phyloP scores from a whole-genome alignment of 805 yeast species.

The Candida saitoana region DNA sequence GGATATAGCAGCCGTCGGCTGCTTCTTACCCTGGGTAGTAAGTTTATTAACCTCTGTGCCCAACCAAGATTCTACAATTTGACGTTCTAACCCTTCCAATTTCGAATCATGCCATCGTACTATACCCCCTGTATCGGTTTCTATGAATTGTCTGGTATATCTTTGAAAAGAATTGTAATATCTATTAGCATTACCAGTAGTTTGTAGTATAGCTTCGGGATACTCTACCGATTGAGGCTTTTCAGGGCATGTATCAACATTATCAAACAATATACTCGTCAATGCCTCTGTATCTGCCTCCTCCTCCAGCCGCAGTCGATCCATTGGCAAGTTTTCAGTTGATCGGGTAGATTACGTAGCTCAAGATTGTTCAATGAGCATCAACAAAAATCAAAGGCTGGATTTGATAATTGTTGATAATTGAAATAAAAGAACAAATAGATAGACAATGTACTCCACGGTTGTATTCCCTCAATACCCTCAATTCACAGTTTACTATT shows the following conservation, averaged over 20 bases:
- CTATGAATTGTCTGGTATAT: conserved; percentile 30
- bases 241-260: not conserved
- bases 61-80: conserved; percentile 22
- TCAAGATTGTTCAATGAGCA: conserved; percentile 1
- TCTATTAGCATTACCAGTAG: conserved; percentile 23
- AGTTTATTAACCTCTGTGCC: conserved; percentile 10
- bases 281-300: conserved; percentile 3
- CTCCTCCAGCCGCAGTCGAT: not conserved
- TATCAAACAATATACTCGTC: conserved; percentile 7
- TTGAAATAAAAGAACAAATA: too few relatives aligned
- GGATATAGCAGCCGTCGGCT: conserved; percentile 5
- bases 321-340: too few relatives aligned
- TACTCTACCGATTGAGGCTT: conserved; percentile 11
- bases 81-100: conserved; percentile 18
- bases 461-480: conserved; percentile 46
- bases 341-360: too few relatives aligned
- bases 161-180: conserved; percentile 32
- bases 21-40: conserved; percentile 6
- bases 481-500: conserved; percentile 29
- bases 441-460: too few relatives aligned
- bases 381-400: conserved; percentile 1
- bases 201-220: conserved; percentile 34
- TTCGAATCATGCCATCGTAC: conserved; percentile 31
- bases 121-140: conserved; percentile 11
- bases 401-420: too few relatives aligned